Evolutionary conservation across 169 alveolate genomes (phyloP), one percentile per base, ranked within the genome.

Genomic region (Eimeria zaria): DNA sequence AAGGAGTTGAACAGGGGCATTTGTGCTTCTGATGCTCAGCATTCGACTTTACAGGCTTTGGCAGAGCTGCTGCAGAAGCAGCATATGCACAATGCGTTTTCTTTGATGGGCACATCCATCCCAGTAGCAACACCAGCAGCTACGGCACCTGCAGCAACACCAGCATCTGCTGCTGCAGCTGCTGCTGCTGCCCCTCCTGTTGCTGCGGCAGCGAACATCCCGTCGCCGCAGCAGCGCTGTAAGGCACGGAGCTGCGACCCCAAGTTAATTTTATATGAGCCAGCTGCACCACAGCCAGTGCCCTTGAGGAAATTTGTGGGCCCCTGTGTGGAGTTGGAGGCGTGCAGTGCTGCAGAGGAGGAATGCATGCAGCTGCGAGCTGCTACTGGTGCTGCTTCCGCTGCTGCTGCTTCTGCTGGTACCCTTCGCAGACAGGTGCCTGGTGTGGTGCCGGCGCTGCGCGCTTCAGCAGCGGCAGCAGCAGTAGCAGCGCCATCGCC

Each of bases 251-350:
- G 85, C 85, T 74, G 73, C 33, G 90, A 74, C 51, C n/a, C 80
- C 55, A 58, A 36, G 20, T 24, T 18, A 14, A 2, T 20, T 36
- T 48, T 85, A 44, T 44, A 14, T 8, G 92, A 85, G 62, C 92
- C 92, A 2, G 55, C 92, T 36, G 74, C 92, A 1, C 92, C 92
- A 20, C 92, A 85, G 92, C 92, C 92, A 3, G 20, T 85, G 92
- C 92, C 46, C 9, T 8, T 30, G 62, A 55, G 92, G 60, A 85
- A 85, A 64, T 41, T 16, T 8, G 62, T 78, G 80, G 90, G 48
- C 4, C 53, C 51, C 9, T 53, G 51, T 53, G 30, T 33, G 53
- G 90, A 48, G 33, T 22, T 48, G 71, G 67, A 51, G 14, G 71
- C 27, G 51, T 20, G 90, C 71, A 30, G 30, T 33, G 90, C 90